Evolutionary conservation across 495 filamentous ascomycete genomes (phyloP), one percentile per base, ranked within the genome.

Genomic region (Aspergillus nanangensis): DNA sequence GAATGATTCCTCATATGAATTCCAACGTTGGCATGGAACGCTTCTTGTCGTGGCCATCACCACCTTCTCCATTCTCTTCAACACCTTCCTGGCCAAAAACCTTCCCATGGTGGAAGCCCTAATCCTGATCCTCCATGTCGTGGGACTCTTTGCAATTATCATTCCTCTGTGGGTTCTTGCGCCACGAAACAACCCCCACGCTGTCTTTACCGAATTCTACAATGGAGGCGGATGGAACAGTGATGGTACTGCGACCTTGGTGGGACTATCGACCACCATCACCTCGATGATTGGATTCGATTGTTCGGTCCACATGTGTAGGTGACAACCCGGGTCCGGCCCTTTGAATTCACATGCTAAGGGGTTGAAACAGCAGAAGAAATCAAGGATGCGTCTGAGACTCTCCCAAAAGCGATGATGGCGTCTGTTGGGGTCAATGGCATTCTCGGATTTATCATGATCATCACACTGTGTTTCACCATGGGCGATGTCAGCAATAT

Each of bases 101-200:
- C 64, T 85, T 25, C 80, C 83, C 1, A 53, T 76, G 14, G 60
- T 86, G 25, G 79, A 86, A 53, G 72, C 64, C 2, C 40, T 81
- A 14, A 75, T 83, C 36, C 56, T 86, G 22, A 66, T 83, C 11
- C 65, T 85, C 13, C 83, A 87, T 61, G 57, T 84, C 15, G 57
- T 77, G 14, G 80, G 79, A 1, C 74, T 87, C 38, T 80, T 87
- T 48, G 79, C 70, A 9, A 72, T 85, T 31, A 58, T 86, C 27
- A 75, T 84, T 15, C 75, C 79, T 0, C 57, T 87, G 13, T 72
- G 73, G 60, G 71, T 77, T 31, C 68, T 82, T 37, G 68, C 70
- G 8, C 71, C 74, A 5, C 67, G 67, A 14, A 62, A 67, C 17
- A 65, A 62, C 21, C 66, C 70, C 1, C 59, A 65, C 13, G 69